Percentiles rank a stretch among this genome's conserved stretches.
Evolutionary conservation across 768 basidiomycete species (phyloP).

Genomic region (Phanerodontia chrysosporium): DNA sequence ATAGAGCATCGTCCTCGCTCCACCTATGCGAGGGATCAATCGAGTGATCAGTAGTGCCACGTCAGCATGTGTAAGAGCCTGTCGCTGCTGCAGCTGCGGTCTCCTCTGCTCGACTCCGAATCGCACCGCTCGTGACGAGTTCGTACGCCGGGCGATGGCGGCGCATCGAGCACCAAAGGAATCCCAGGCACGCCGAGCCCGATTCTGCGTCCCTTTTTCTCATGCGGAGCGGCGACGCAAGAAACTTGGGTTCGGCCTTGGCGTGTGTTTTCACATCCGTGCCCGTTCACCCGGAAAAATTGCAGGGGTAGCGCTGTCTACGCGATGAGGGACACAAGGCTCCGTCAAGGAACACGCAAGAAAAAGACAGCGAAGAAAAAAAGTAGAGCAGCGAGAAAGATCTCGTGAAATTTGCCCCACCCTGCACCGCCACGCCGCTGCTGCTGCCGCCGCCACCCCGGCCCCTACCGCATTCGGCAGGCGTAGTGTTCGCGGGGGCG

Average conservation of each 20-base stretch:
- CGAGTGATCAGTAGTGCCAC: neutral
- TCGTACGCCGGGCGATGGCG: no score
- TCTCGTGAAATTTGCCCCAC: neutral
- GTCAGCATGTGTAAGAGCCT: neutral
- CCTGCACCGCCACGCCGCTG: neutral
- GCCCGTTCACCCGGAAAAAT: neutral
- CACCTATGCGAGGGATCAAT: neutral
- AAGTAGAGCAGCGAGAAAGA: no score
- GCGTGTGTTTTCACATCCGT: neutral
- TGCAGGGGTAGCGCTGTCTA: neutral
- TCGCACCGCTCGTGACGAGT: no score
- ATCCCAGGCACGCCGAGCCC: neutral
- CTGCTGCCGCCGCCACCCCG: neutral
- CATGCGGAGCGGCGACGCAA: neutral
- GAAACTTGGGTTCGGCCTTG: neutral
- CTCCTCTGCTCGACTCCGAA: no score
- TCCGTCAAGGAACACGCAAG: neutral
- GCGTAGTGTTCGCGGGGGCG: slow-evolving; percentile 2
- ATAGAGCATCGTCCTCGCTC: neutral
- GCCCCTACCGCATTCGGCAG: neutral
- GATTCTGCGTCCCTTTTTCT: neutral
- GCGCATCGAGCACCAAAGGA: no score
- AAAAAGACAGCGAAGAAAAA: neutral
- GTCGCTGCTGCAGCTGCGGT: neutral
- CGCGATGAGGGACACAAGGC: no score